These are phyloP conservation scores for Pythium volutum DNA, from an alignment of 352 stramenopile genomes.

Conservation along the genomic window DNA sequence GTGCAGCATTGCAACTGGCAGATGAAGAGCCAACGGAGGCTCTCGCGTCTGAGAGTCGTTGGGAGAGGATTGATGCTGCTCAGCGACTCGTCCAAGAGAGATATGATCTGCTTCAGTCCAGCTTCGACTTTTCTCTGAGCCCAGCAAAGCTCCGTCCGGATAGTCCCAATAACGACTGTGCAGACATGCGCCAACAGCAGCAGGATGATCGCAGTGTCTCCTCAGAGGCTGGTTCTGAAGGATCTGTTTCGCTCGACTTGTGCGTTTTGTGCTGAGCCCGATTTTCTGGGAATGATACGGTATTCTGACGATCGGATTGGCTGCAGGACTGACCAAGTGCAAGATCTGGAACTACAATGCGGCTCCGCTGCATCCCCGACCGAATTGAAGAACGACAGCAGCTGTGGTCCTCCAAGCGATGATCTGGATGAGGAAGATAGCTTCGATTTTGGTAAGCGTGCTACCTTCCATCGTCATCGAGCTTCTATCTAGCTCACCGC, in stretches of 20 bases:
- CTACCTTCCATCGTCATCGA: background rate
- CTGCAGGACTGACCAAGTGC: background rate
- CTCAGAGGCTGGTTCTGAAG: conserved; percentile 21
- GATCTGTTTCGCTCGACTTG: conserved; percentile 62
- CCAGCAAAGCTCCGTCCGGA: background rate
- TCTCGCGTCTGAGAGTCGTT: background rate
- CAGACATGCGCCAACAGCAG: background rate
- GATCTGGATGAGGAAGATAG: conserved; percentile 19
- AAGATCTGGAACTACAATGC: background rate
- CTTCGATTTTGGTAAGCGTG: conserved; percentile 30
- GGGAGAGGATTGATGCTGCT: background rate
- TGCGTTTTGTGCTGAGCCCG: conserved; percentile 20
- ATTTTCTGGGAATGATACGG: background rate
- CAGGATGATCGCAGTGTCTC: background rate
- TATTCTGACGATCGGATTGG: background rate
- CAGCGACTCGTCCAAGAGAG: background rate
- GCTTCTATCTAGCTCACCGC: background rate
- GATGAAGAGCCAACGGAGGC: background rate
- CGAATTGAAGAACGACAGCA: background rate
- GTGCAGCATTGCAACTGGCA: background rate
- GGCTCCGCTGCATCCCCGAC: background rate
- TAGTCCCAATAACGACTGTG: background rate
- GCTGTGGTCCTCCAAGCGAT: background rate
- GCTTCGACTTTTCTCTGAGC: conserved; percentile 22
- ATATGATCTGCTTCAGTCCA: conserved; percentile 11